Percentiles rank a stretch among this genome's conserved stretches.
These are phyloP conservation scores for Comarum palustre DNA, from an alignment of 306 rosid species.

Conservation along the genomic window DNA sequence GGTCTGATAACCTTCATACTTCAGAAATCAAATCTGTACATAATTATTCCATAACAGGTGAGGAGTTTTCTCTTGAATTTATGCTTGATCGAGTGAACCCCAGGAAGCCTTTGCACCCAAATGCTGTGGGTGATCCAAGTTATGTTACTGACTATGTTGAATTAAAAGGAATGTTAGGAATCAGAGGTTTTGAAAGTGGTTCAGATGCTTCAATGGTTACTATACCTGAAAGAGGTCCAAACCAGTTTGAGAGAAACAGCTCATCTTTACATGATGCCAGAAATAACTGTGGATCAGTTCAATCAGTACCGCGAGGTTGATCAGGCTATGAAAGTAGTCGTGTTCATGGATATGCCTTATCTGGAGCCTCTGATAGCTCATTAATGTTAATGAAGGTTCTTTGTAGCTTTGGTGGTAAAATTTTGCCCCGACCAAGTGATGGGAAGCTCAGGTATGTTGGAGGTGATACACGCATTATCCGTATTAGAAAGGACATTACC, in stretches of 20 bases:
- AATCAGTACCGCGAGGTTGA: conserved; percentile 44
- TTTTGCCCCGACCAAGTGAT: conserved; percentile 78
- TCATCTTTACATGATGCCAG: conserved; percentile 40
- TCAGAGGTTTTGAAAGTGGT: conserved; percentile 61
- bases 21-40: conserved; percentile 65
- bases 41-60: conserved; percentile 83
- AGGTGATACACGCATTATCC: conserved; percentile 77
- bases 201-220: conserved; percentile 61
- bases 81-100: conserved; percentile 78
- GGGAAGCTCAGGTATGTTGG: conserved; percentile 85
- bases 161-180: conserved; percentile 60
- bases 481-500: conserved; percentile 61
- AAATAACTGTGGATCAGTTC: conserved; percentile 49
- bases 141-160: conserved; percentile 49
- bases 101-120: conserved; percentile 53
- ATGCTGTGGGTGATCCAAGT: conserved; percentile 48
- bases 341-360: conserved; percentile 47
- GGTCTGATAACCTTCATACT: conserved; percentile 35
- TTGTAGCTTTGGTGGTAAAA: conserved; percentile 84
- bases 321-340: conserved; percentile 47
- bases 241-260: conserved; percentile 46
- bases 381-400: conserved; percentile 60
- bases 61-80: conserved; percentile 80
- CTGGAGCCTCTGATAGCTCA: conserved; percentile 52
- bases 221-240: conserved; percentile 45